Base-by-base conservation (phyloP, 768 basidiomycete species). In the Phylloporus arenicola region DNA sequence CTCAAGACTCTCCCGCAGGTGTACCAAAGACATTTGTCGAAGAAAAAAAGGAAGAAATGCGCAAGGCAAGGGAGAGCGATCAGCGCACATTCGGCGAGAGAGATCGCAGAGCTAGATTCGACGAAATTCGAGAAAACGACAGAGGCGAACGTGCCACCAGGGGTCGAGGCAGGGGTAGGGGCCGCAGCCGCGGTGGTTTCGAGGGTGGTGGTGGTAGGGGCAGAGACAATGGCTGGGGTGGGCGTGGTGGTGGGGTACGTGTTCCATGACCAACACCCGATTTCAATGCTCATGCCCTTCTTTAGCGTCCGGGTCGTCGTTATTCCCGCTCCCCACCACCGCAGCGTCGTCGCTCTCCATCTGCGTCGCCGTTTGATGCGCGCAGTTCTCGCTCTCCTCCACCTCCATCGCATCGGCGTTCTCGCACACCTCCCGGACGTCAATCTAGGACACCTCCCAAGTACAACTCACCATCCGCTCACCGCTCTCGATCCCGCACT, bases 21-120 rank as follows among this genome's bases (percentile, higher is more conserved):
- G 88, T 99, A 0, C 96, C 96, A 8, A 80, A 81, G 11, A 87
- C 87, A 11, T 89, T 95, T 61, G 80, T 96, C 3, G 92, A 96
- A 58, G 84, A 86, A 67, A 94, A 95, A 71, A 96, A 96, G 67
- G 81, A 82, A 60, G 92, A 95, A 65, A 83, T 95, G 79, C 76
- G 88, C n/a, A 76, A 75, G 50, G 82, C 80, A 19, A 73, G 78
- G 42, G 80, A 82, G 52, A 77, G 71, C 31, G 86, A 90, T 58
- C 75, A 74, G 6, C 75, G 81, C 17, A 80, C 81, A 3, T 73
- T 89, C 48, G 82, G 83, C 39, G 85, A 89, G 59, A 75, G 84
- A 45, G 86, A 88, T 60, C 77, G 88, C 48, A 72, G 88, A 22
- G 72, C 74, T 41, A 75, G 82, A 38, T 68, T 90, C 20, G 83